Evolutionary conservation across 331 rosid genomes (phyloP), one percentile per base, ranked within the genome.

Genomic region (Arachis monticola): DNA sequence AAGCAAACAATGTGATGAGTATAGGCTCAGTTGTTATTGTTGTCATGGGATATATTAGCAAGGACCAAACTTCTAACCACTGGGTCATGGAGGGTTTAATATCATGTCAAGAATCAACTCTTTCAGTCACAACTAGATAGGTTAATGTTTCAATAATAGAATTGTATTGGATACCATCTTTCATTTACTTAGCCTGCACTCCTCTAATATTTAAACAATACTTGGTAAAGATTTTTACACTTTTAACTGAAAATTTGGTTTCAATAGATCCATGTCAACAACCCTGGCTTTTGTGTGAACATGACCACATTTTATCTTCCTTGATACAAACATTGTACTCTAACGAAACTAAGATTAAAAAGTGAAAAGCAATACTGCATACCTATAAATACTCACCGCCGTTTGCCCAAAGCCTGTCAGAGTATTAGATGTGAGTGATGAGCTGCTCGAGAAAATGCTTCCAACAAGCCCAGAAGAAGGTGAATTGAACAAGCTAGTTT

Each of bases 381-480:
- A 5, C 69, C 57, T 45, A 75, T 45, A 75, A 64, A 14, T 52
- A 83, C 93, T 79, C 81, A 93, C 99, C 79, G 84, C 5, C 64
- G 91, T 72, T 85, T 86, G 98, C 78, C 77, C 84, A 79, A 85
- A 90, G 72, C 82, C 85, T 52, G 83, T 41, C 66, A 70, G 77
- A 75, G 84, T 86, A 78, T 87, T 84, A 10, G 96, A 86, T 62
- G 79, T 66, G 72, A 76, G 86, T 22, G 97, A 58, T 48, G 88
- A 60, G 42, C 90, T 82, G 87, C 82, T 81, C 12, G 89, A 77
- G 72, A 92, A 88, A 71, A 81, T 75, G 75, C 82, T 84, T 62
- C 90, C 94, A 55, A 78, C 83, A 79, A 82, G 73, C 71, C 86
- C 93, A 74, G 93, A 72, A 50, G 96, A 81, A 14, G 92, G 89